Evolutionary conservation across 31 red algal species (phyloP).

Genomic region (Odonthalia washingtoniensis): DNA sequence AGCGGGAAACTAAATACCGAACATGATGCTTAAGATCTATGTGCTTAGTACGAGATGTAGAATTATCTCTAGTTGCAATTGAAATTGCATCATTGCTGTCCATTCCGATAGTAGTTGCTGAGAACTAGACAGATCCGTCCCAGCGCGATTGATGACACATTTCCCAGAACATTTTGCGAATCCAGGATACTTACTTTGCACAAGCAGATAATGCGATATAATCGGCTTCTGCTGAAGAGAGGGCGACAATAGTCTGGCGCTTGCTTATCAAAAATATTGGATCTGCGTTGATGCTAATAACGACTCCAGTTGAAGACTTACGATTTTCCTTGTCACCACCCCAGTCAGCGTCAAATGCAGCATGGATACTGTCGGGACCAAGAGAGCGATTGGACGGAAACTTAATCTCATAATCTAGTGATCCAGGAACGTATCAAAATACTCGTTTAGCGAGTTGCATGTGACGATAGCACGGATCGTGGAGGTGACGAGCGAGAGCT

Average conservation of each 20-base stretch:
- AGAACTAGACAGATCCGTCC: not conserved
- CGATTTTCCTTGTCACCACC: slow-evolving; percentile 22
- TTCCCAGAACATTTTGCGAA: slow-evolving; percentile 30
- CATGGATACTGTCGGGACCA: not conserved
- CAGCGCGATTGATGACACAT: too few relatives aligned
- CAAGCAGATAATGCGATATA: slow-evolving; percentile 22
- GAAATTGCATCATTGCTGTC: not conserved
- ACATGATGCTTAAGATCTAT: slow-evolving; percentile 5
- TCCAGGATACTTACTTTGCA: slow-evolving; percentile 2
- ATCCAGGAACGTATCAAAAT: not conserved
- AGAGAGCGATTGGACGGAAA: not conserved
- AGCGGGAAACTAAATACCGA: too few relatives aligned
- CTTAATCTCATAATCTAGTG: too few relatives aligned
- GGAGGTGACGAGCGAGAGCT: not conserved
- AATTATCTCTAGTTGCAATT: not conserved
- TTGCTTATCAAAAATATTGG: slow-evolving; percentile 28
- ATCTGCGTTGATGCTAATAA: slow-evolving; percentile 27
- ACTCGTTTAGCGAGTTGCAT: slow-evolving; percentile 1
- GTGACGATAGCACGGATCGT: not conserved
- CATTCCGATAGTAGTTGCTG: not conserved
- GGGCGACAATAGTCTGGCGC: slow-evolving; percentile 16
- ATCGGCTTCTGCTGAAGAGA: slow-evolving; percentile 26
- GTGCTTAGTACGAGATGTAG: not conserved
- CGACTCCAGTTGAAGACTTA: slow-evolving; percentile 27
- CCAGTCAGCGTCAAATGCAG: slow-evolving; percentile 30